Conservation (phyloP, 306 rosid species). For the Castanopsis chinensis region DNA sequence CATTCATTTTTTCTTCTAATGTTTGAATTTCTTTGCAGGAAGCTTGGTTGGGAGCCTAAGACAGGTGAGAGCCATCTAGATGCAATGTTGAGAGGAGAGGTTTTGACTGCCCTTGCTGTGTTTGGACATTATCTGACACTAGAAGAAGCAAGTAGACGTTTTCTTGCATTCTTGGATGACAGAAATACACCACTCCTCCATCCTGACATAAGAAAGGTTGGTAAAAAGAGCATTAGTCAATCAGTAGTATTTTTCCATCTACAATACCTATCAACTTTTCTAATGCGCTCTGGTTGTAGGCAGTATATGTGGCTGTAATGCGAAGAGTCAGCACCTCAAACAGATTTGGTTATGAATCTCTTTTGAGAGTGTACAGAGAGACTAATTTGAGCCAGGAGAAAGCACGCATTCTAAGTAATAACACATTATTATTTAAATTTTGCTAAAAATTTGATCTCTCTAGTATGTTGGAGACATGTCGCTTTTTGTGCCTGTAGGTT, state of each 20-base stretch:
- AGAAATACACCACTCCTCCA: slow-evolving; percentile 82
- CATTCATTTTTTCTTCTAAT: neutral
- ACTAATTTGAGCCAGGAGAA: slow-evolving; percentile 85
- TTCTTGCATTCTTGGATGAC: slow-evolving; percentile 67
- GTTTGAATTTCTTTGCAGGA: slow-evolving; percentile 47
- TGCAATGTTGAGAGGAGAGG: slow-evolving; percentile 92
- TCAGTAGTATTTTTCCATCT: neutral
- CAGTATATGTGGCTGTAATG: slow-evolving; percentile 80
- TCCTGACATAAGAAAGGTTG: slow-evolving; percentile 86
- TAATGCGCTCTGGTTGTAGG: slow-evolving; percentile 51
- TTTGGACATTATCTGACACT: slow-evolving; percentile 73
- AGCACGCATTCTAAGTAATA: slow-evolving; percentile 77
- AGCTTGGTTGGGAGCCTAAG: slow-evolving; percentile 94
- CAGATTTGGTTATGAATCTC: slow-evolving; percentile 67
- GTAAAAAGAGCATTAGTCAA: slow-evolving; percentile 21
- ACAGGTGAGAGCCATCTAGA: slow-evolving; percentile 57
- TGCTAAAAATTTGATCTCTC: neutral
- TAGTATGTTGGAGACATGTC: neutral
- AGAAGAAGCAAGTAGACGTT: slow-evolving; percentile 76
- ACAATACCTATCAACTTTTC: slow-evolving; percentile 20
- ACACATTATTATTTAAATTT: neutral
- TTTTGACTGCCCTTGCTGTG: slow-evolving; percentile 73
- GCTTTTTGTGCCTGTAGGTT: slow-evolving; percentile 24
- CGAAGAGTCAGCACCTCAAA: slow-evolving; percentile 50
- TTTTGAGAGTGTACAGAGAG: slow-evolving; percentile 77